Evolutionary conservation across 371 early-diverging fungal genomes (phyloP), one percentile per base, ranked within the genome.

Genomic region (Blakeslea trispora): DNA sequence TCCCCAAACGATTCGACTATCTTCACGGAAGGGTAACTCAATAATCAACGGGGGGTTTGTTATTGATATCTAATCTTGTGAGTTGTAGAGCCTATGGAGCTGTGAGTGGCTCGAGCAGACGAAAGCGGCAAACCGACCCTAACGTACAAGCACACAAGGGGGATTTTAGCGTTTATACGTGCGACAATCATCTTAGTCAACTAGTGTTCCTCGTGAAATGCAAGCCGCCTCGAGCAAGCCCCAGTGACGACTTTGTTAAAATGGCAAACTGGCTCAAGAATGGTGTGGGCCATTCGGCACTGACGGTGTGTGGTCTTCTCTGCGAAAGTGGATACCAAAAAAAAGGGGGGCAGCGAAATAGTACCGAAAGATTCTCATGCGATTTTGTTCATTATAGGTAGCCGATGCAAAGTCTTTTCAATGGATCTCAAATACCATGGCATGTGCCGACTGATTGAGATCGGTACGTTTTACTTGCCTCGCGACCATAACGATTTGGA

Each of bases 11-110:
- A 43, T 42, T 40, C 41, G 21, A 42, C 15, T 28, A 52, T 52
- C 53, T 52, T 40, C 24, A 40, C 43, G 17, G 32, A 52, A 52
- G 53, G 34, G 19, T 49, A 49, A 49, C 49, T 31, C 49, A 32
- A 49, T 49, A 49, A 49, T 49, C 49, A 49, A 32, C 49, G 19
- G 15, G 49, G 1, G n/a, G n/a, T 49, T 49, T 49, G 34, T 49
- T 49, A 31, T 49, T 49, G 34, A 49, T 49, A 49, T 31, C 34
- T 49, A 24, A 49, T 49, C 34, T 49, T 49, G 49, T 1, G 49
- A 34, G 49, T 49, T 32, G 34, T 49, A 31, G 28, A 42, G 53
- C 42, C 43, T 42, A 42, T 42, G 43, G 41, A 42, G 43, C 42
- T 52, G 43, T 52, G 21, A 52, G 43, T 13, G 42, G 24, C 41